Conservation (phyloP, 228 moss, liverwort and hornwort genomes). For the Sphagnum magellanicum region DNA sequence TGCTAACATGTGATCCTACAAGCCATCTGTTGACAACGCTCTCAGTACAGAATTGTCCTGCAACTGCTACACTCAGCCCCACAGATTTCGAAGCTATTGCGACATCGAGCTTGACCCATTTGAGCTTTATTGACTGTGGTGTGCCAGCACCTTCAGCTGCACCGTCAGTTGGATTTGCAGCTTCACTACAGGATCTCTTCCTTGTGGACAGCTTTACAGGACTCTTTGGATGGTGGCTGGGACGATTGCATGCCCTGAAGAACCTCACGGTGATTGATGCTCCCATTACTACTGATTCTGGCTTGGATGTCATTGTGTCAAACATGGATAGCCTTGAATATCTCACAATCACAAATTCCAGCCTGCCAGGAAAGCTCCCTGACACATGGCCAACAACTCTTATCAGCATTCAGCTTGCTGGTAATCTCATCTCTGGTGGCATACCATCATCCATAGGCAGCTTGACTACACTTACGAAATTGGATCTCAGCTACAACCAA, state of each 20-base stretch:
- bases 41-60: slow-evolving; percentile 26
- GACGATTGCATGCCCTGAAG: slow-evolving; percentile 18
- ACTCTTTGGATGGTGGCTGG: slow-evolving; percentile 18
- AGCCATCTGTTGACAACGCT: slow-evolving; percentile 25
- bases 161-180: slow-evolving; percentile 9
- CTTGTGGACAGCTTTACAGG: background rate
- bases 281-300: slow-evolving; percentile 10
- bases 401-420: slow-evolving; percentile 11
- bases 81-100: slow-evolving; percentile 27
- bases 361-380: slow-evolving; percentile 12
- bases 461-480: slow-evolving; percentile 20
- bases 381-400: slow-evolving; percentile 2
- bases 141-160: slow-evolving; percentile 18
- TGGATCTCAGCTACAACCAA: slow-evolving; percentile 41
- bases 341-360: slow-evolving; percentile 20
- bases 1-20: slow-evolving; percentile 14
- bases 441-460: slow-evolving; percentile 12
- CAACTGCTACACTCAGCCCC: slow-evolving; percentile 5
- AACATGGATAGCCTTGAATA: slow-evolving; percentile 22
- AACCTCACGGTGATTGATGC: slow-evolving; percentile 25
- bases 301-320: slow-evolving; percentile 20
- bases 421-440: slow-evolving; percentile 13
- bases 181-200: slow-evolving; percentile 10
- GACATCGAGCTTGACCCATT: slow-evolving; percentile 14
- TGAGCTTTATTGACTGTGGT: slow-evolving; percentile 30